phyloP scores from a whole-genome alignment of 1,284 basidiomycete species.

The Lentinus polychrous region DNA sequence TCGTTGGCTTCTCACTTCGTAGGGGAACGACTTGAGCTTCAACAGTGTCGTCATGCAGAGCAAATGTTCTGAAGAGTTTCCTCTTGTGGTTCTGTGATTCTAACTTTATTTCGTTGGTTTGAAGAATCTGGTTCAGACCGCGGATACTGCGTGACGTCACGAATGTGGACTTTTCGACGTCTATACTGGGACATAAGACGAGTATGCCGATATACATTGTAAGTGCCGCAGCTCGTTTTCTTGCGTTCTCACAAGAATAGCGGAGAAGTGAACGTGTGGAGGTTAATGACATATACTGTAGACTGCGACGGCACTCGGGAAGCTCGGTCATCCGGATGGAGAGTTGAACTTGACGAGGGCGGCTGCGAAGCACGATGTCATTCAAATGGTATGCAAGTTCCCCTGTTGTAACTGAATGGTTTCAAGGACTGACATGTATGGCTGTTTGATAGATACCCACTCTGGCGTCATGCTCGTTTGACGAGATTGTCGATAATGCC shows the following conservation, averaged over 20 bases:
- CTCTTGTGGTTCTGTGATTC: too few species aligned
- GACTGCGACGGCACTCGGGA: conserved; percentile 79
- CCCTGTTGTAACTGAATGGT: not conserved
- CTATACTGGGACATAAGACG: conserved; percentile 48
- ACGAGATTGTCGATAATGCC: conserved; percentile 82
- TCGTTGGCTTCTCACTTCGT: too few species aligned
- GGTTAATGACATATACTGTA: conserved; percentile 17
- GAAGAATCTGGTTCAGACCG: conserved; percentile 69
- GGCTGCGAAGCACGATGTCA: conserved; percentile 71
- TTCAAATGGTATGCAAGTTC: conserved; percentile 77
- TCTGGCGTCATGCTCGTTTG: conserved; percentile 83
- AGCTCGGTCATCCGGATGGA: conserved; percentile 91
- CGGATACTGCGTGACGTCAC: conserved; percentile 62
- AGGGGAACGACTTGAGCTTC: too few species aligned
- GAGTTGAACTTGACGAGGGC: conserved; percentile 85
- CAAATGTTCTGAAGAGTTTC: too few species aligned
- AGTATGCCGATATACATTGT: conserved; percentile 58
- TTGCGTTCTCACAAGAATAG: too few species aligned
- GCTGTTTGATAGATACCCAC: conserved; percentile 66
- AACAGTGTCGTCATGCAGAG: too few species aligned
- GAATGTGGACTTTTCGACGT: conserved; percentile 54
- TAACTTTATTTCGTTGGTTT: not conserved
- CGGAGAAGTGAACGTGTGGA: too few species aligned
- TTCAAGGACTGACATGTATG: not conserved
- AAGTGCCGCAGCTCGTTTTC: conserved; percentile 4